A percentile compares a stretch with the other conserved stretches of the same genome.
Evolutionary conservation across 345 rosid species (phyloP).

Genomic region (Eucalyptus tenuipes): DNA sequence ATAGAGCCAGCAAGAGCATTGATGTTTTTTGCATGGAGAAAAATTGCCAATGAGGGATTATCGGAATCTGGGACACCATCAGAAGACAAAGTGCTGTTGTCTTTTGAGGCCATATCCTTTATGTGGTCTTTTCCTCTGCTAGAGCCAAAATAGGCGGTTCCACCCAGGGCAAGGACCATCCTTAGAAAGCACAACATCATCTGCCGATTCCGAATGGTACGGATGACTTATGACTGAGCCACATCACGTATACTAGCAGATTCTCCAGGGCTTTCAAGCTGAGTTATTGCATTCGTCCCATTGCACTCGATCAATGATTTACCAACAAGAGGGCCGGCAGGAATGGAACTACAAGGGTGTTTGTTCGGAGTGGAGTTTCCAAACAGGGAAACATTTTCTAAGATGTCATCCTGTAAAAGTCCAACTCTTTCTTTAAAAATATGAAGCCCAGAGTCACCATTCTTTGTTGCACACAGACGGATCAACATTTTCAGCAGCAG

Average conservation of each 20-base stretch:
- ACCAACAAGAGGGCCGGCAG: background rate
- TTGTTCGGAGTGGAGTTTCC: background rate
- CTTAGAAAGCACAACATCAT: background rate
- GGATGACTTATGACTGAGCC: background rate
- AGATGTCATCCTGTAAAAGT: background rate
- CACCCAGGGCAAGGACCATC: background rate
- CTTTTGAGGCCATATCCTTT: background rate
- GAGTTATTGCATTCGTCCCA: background rate
- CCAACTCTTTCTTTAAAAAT: conserved; percentile 1
- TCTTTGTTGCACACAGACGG: conserved; percentile 6
- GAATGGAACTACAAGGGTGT: conserved; percentile 16
- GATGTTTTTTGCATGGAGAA: background rate
- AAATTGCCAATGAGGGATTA: background rate
- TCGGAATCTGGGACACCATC: background rate
- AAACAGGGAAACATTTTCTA: background rate
- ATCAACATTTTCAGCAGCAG: conserved; percentile 9
- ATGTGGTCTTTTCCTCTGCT: background rate
- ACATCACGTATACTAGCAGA: background rate
- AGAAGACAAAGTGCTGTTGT: background rate
- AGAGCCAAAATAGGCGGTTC: background rate
- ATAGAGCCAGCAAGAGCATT: conserved; percentile 15
- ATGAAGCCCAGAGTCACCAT: background rate
- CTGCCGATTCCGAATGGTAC: background rate
- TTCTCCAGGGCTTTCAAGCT: background rate
- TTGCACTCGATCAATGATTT: conserved; percentile 12